Conservation (phyloP, 2,329 filamentous ascomycete genomes). For the Bipolaris sorokiniana region DNA sequence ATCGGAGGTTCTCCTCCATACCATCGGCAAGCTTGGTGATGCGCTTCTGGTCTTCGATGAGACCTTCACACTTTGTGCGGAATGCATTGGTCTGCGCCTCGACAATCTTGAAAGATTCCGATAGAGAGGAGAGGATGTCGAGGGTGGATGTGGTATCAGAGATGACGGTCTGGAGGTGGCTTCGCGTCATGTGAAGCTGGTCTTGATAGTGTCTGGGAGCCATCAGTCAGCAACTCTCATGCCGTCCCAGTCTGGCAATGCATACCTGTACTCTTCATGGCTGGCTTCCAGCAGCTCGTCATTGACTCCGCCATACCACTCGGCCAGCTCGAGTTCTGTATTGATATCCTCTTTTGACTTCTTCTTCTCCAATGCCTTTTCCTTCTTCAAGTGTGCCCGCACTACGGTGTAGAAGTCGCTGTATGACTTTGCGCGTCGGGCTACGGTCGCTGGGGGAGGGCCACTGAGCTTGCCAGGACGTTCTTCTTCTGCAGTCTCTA, state of each 20-base stretch:
- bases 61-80: constrained; percentile 86
- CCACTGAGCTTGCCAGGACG: constrained; percentile 58
- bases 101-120: constrained; percentile 84
- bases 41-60: constrained; percentile 80
- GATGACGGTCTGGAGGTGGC: constrained; percentile 80
- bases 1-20: constrained; percentile 87
- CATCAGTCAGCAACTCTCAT: neutral
- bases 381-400: constrained; percentile 62
- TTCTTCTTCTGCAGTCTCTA: constrained; percentile 67
- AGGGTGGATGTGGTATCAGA: constrained; percentile 78
- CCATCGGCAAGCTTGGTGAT: constrained; percentile 80
- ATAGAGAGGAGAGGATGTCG: constrained; percentile 76
- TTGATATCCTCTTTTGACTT: constrained; percentile 54
- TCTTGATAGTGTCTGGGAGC: constrained; percentile 71
- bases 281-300: constrained; percentile 77
- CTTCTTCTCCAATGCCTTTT: constrained; percentile 50
- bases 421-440: constrained; percentile 75
- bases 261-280: constrained; percentile 77
- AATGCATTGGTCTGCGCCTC: constrained; percentile 93
- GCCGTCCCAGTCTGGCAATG: neutral
- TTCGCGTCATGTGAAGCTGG: constrained; percentile 79
- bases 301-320: constrained; percentile 66
- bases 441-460: constrained; percentile 70
- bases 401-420: constrained; percentile 75
- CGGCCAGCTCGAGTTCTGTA: constrained; percentile 65